Base-by-base conservation (phyloP, 1,139 yeast species). In the Magnusiomyces fungicola region DNA sequence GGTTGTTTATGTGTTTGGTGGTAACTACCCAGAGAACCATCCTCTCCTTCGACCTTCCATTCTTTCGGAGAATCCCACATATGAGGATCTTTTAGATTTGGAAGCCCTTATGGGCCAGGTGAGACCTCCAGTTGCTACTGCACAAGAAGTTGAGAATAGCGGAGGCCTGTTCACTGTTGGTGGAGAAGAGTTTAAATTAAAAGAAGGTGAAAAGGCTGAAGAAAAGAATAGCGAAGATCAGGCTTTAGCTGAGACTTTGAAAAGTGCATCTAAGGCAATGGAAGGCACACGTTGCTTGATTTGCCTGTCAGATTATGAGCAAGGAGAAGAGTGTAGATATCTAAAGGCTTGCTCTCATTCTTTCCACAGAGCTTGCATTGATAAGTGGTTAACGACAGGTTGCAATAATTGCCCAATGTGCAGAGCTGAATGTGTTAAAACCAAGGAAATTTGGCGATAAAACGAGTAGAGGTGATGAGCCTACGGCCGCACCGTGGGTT, bases 321-420 rank as follows among this genome's bases (percentile, higher is more conserved):
- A 57, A 16, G 72, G 67, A 19, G 82, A 79, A 23, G 58, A 64
- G 29, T 69, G 78, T 41, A 68, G 83, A 39, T 61, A 63, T 49
- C 63, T 79, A 40, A 51, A 58, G 18, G 55, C 59, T 6, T 79
- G 83, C 58, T 60, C 64, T 3, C 83, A 79, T 58, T 55, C 65
- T 29, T 79, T 76, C 62, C 83, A 79, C 61, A 62, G 62, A 42
- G 72, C 66, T 2, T 79, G 83, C 58, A 72, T 79, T 47, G 83
- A 79, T 56, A 72, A 73, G 52, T 79, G 83, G 83, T 66, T 79
- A 10, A 58, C 71, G 25, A 71, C 72, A 16, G 78, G 80, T 24
- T 72, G 77, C 52, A 79, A 79, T 57, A 71, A 74, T 14, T 79
- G 83, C 59, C 84, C 84, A 3, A 61, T 78, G 45, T 79, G 83